Evolutionary conservation across 352 stramenopile genomes (phyloP), one percentile per base, ranked within the genome.

Genomic region (Phytophthora tubulina): DNA sequence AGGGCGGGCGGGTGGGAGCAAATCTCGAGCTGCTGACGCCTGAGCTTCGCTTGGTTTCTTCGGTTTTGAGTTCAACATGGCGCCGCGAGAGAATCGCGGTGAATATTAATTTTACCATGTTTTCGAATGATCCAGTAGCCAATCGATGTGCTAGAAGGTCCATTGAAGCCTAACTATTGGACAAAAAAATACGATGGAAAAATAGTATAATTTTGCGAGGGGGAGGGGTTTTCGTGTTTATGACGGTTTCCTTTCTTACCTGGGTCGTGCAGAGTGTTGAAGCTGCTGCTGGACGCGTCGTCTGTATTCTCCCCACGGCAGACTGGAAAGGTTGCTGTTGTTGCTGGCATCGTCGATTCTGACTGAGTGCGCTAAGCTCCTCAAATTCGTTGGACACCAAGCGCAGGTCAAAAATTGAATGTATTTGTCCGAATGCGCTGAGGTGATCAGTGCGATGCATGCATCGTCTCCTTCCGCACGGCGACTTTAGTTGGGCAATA

Each of bases 31-130:
- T 71, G 55, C 17, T 46, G 66, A 49, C 62, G 68, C 52, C 63
- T 70, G 54, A 69, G 67, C 53, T 17, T 75, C 55, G 33, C 52
- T 50, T 42, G 45, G 61, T 48, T 31, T 27, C 72, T 72, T 75
- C 49, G 62, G 61, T 67, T 67, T 21, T 75, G 54, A 46, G 67
- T 65, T 62, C 52, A 70, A 75, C 60, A 75, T 73, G 15, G 14
- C 38, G 38, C 36, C 17, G 35, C 9, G 13, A 57, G 30, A 71
- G 42, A 63, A 39, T 63, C 53, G 45, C 63, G n/a, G 54, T 63
- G 49, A 10, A 44, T 35, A 60, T 69, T 30, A 42, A 35, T 11
- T 38, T 55, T 67, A 8, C 4, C 6, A 68, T 49, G 62, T 42
- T 70, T 57, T 45, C 17, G 46, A 67, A 30, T 1, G 21, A 27